Evolutionary conservation across 106 monocot species (phyloP).

Genomic region (Agapanthus africanus): DNA sequence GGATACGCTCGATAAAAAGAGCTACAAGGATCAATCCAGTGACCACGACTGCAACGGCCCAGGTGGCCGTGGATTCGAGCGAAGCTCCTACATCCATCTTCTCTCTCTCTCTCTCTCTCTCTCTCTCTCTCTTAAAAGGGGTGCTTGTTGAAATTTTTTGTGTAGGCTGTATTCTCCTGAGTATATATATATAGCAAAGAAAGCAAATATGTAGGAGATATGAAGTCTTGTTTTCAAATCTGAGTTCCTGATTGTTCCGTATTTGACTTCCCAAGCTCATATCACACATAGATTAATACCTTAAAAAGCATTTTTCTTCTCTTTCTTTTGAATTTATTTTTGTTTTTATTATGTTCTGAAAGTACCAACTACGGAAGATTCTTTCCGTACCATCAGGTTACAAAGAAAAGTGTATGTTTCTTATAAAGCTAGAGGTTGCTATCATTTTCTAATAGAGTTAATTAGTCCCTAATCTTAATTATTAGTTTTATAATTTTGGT

Average conservation of each 20-base stretch:
- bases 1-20: slow-evolving; percentile 15
- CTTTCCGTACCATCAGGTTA: no score
- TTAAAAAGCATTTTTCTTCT: neutral
- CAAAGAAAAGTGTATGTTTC: no score
- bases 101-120: no score
- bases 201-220: neutral
- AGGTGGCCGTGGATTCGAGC: slow-evolving; percentile 8
- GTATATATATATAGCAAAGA: slow-evolving; percentile 1
- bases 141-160: neutral
- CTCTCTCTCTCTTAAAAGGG: no score
- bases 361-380: no score
- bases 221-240: neutral
- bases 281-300: neutral
- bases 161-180: neutral
- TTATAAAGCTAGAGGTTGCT: no score
- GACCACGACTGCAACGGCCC: slow-evolving; percentile 11
- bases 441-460: neutral
- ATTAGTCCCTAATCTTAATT: no score
- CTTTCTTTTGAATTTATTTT: neutral
- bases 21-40: slow-evolving; percentile 1
- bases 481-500: no score
- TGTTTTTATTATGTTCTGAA: neutral
- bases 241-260: neutral
- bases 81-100: neutral
- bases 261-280: no score